Evolutionary conservation across 352 stramenopile genomes (phyloP).

Genomic region (Globisporangium polare): DNA sequence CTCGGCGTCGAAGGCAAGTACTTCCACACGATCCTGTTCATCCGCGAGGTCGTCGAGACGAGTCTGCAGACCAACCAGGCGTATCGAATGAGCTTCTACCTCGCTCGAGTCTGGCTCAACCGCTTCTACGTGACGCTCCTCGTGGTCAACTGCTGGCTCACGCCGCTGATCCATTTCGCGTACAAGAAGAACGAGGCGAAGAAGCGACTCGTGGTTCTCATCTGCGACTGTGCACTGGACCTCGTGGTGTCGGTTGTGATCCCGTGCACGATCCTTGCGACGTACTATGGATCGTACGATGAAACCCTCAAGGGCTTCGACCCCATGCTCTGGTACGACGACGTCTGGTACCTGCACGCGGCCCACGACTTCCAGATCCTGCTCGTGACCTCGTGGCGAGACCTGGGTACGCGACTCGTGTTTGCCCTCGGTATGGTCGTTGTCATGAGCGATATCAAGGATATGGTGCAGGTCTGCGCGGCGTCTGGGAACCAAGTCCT

Average conservation of each 20-base stretch:
- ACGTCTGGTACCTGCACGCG: slow-evolving; percentile 1
- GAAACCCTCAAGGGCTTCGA: slow-evolving; percentile 13
- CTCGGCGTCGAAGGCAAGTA: neutral
- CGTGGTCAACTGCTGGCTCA: slow-evolving; percentile 6
- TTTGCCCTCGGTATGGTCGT: slow-evolving; percentile 6
- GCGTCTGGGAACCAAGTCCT: too few relatives aligned
- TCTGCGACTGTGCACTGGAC: slow-evolving; percentile 5
- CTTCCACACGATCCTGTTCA: neutral
- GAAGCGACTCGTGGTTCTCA: slow-evolving; percentile 6
- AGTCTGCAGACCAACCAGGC: slow-evolving; percentile 7
- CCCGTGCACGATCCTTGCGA: neutral
- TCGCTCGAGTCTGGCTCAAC: slow-evolving; percentile 5
- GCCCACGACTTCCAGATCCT: slow-evolving; percentile 7
- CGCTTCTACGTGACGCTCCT: slow-evolving; percentile 1
- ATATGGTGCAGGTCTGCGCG: too few relatives aligned
- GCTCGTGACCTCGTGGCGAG: slow-evolving; percentile 3
- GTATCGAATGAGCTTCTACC: slow-evolving; percentile 3
- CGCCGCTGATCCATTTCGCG: neutral
- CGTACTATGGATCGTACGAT: neutral
- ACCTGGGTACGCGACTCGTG: neutral
- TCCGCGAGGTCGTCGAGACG: slow-evolving; percentile 5
- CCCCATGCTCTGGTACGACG: neutral
- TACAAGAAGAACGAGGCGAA: neutral
- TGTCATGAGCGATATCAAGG: slow-evolving; percentile 1
- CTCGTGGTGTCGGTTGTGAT: neutral